Conservation (phyloP, 495 filamentous ascomycete genomes). For the Trichoderma virens region DNA sequence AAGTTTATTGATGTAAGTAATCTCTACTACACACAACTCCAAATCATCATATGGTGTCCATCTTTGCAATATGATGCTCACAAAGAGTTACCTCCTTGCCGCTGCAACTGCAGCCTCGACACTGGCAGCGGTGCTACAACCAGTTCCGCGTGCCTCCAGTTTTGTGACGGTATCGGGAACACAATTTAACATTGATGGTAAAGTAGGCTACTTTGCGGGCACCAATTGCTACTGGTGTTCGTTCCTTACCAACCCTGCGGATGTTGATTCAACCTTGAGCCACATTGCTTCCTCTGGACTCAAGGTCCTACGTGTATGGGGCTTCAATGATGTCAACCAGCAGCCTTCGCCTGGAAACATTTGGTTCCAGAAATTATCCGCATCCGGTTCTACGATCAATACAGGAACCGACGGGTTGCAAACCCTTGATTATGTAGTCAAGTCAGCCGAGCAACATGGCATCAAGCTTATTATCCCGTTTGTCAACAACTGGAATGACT, state of each 20-base stretch:
- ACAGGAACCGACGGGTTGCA: conserved; percentile 58
- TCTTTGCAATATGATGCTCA: background rate
- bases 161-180: conserved; percentile 15
- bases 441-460: conserved; percentile 44
- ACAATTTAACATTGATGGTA: conserved; percentile 52
- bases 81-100: background rate
- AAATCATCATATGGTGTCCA: background rate
- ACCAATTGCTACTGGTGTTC: conserved; percentile 71
- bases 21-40: background rate
- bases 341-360: conserved; percentile 40
- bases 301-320: conserved; percentile 65
- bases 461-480: conserved; percentile 49
- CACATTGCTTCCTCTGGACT: conserved; percentile 45
- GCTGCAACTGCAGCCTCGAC: background rate
- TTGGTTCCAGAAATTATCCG: conserved; percentile 52
- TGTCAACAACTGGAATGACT: conserved; percentile 55
- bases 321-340: conserved; percentile 52
- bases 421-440: conserved; percentile 51
- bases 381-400: conserved; percentile 53
- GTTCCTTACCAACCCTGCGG: conserved; percentile 56
- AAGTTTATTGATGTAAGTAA: background rate
- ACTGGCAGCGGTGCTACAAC: background rate
- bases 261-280: conserved; percentile 54
- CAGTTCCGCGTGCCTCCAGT: background rate
- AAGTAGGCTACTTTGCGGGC: conserved; percentile 56